A percentile compares a stretch with the other conserved stretches of the same genome.
Evolutionary conservation across 441 rosid genomes (phyloP).

Genomic region (Adansonia gregorii): DNA sequence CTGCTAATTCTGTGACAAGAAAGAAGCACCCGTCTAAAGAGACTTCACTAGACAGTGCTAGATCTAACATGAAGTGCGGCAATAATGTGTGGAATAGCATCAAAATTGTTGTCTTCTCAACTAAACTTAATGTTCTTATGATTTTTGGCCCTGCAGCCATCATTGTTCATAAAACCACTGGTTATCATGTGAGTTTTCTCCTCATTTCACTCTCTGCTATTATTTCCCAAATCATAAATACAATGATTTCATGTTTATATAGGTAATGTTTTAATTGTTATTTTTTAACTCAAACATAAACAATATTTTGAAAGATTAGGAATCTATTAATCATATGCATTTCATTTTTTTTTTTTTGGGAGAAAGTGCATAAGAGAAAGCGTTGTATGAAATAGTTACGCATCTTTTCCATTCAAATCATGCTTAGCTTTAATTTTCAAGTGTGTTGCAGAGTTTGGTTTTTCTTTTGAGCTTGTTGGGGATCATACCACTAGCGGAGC

Average conservation of each 20-base stretch:
- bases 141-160: conserved; percentile 64
- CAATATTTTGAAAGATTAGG: not conserved
- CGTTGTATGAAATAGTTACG: no score
- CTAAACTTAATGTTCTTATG: conserved; percentile 55
- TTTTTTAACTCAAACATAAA: not conserved
- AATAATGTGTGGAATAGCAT: conserved; percentile 39
- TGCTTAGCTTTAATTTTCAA: not conserved
- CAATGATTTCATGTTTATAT: not conserved
- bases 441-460: conserved; percentile 51
- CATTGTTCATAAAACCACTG: conserved; percentile 31
- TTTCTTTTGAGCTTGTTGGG: conserved; percentile 65
- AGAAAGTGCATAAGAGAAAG: not conserved
- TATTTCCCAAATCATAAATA: not conserved
- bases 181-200: conserved; percentile 35
- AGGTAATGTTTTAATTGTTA: not conserved
- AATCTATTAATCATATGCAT: conserved; percentile 15
- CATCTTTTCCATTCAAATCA: no score
- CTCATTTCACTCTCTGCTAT: not conserved
- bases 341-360: conserved; percentile 13
- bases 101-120: conserved; percentile 54
- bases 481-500: conserved; percentile 68
- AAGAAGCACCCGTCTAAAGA: not conserved
- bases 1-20: conserved; percentile 5
- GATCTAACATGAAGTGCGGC: not conserved
- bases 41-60: not conserved